Base-by-base conservation (phyloP, 208 protist species). In the Zelonia costaricensis region DNA sequence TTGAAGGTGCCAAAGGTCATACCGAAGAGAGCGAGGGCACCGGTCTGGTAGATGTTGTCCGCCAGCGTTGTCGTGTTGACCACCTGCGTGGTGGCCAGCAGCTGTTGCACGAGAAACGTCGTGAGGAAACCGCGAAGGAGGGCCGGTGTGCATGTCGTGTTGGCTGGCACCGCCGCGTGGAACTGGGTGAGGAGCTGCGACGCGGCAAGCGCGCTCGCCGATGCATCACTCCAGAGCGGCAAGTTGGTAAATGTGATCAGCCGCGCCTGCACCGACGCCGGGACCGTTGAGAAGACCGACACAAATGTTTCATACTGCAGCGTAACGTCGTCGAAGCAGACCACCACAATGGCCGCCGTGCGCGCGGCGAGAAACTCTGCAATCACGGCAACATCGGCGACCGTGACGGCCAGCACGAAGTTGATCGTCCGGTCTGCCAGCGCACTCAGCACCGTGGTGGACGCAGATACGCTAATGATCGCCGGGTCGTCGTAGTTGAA, bases 201-300 rank as follows among this genome's bases (percentile, higher is more conserved):
- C 1, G 18, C 23, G 9, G 58, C 46, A 18, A 65, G 38, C 9
- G 62, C 48, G 1, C 10, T 16, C 15, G 30, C 23, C 1, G 63
- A 65, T 1, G 31, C 52, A 42, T 84, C 67, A n/a, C 30, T 69
- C 81, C 77, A 84, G 20, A 76, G 61, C 9, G 77, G 81, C 61
- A 88, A 51, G 53, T 65, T 84, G 16, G 56, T 80, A 22, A 80
- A 10, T 23, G 76, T 59, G 18, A 78, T 49, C 18, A 83, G 27
- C 1, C 77, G 74, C 25, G 48, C 40, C 52, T 67, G 64, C 53
- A 65, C 57, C 16, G 57, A 48, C 7, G 51, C 66, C 20, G 25
- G 25, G n/a, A 27, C 31, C 18, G 12, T 40, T 0, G 31, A 2
- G 42, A 83, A 80, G n/a, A 45, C 66, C 7, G 1, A 5, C 8